Evolutionary conservation across 2,329 filamentous ascomycete genomes (phyloP).

Genomic region (Cladosporium sp.): DNA sequence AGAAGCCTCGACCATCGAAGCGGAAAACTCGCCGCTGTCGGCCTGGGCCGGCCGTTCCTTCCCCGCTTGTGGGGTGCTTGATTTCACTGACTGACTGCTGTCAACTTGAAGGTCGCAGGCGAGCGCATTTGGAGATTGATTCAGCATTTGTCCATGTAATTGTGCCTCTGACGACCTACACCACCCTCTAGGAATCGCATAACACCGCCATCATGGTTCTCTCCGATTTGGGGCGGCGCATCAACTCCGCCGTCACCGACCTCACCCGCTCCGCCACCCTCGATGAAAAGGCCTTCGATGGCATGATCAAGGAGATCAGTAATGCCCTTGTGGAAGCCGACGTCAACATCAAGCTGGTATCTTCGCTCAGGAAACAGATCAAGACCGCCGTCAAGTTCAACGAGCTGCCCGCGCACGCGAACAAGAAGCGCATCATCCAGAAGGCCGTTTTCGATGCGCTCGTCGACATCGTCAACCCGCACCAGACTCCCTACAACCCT

Average conservation of each 20-base stretch:
- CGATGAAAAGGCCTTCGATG: conserved; percentile 97
- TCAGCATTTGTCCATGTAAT: not conserved
- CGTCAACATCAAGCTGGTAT: conserved; percentile 92
- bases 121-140: not conserved
- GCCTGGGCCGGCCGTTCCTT: conserved; percentile 3
- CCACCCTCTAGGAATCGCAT: not conserved
- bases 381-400: conserved; percentile 89
- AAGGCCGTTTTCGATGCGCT: conserved; percentile 97
- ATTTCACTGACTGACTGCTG: conserved; percentile 10
- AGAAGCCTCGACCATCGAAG: not conserved
- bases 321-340: conserved; percentile 93
- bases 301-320: conserved; percentile 98
- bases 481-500: conserved; percentile 90
- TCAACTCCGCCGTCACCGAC: conserved; percentile 93
- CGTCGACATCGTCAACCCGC: conserved; percentile 90
- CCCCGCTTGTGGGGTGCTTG: conserved; percentile 11
- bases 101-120: conserved; percentile 10
- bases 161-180: too few species aligned
- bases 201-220: conserved; percentile 70
- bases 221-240: conserved; percentile 96
- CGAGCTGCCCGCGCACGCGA: conserved; percentile 81
- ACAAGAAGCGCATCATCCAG: conserved; percentile 98
- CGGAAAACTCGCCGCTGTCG: conserved; percentile 2
- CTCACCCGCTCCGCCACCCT: conserved; percentile 87
- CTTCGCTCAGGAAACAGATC: conserved; percentile 87